Base-by-base conservation (phyloP, 129 eudicot genomes). In the Tagetes patula region DNA sequence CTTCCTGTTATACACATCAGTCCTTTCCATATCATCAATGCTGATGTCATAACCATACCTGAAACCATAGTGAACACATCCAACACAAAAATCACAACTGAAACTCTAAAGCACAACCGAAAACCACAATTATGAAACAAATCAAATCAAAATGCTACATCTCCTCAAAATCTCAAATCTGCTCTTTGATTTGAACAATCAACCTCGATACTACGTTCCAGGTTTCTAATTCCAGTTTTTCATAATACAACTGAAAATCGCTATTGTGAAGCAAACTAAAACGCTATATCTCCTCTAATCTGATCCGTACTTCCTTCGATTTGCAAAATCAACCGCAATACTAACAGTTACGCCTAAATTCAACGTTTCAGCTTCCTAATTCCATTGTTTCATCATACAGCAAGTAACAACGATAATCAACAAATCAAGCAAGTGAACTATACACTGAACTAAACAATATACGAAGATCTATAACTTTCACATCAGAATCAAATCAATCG, bases 1-100 rank as follows among this genome's bases (percentile, higher is more conserved):
- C 59, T 72, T 43, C 77, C 77, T n/a, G 69, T 59, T 43, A 72
- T 59, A 60, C 69, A 72, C 77, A 59, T 72, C 34, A 72, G 33
- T 65, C 39, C 47, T 72, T 31, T 72, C 77, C 77, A 72, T 59
- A 45, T 31, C 69, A 72, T 72, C 77, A 72, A 72, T 33, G 69
- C 60, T 4, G 46, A 45, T 59, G 77, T 58, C 3, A 59, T 39
- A 59, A 72, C 37, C 69, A 72, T 59, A 60, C 77, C 77, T 45
- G 58, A 72, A 59, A 33, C 3, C 34, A 60, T 12, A 54, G 65
- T 54, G 10, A 40, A 71, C 11, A 71, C 10, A 20, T 20, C 27
- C 27, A 20, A 20, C 27, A 20, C 27, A 20, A 20, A 20, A 20
- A 20, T 20, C 27, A 41, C 9, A 0, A 30, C 20, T 48, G 10